Evolutionary conservation across 805 yeast genomes (phyloP), one percentile per base, ranked within the genome.

Genomic region (Zygosaccharomyces lentus): DNA sequence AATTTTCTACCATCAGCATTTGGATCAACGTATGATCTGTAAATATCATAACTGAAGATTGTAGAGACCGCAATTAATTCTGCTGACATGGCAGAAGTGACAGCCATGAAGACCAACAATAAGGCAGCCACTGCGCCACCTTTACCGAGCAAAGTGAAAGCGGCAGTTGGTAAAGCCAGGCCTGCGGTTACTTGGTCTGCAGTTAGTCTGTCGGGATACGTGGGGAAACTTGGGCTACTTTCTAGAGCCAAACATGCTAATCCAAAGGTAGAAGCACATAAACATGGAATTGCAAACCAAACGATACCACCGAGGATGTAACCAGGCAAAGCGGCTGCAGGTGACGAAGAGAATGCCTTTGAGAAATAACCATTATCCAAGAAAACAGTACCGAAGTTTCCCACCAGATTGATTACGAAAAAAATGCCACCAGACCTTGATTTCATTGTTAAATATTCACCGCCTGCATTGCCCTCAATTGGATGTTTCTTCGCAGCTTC

Each of bases 241-340:
- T 87, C 91, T 43, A 88, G 71, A 16, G 87, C 83, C 47, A 86
- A 67, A 43, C 87, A 87, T 16, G 90, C 87, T n/a, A 88, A 69
- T 9, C 96, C 96, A 84, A 87, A 75, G 6, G 95, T 84, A 2
- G 91, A 82, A 12, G 95, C 85, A 42, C 81, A 76, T 47, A 86
- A 75, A 72, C 82, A 83, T 38, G 96, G 96, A 53, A 89, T 82
- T 6, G 95, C 90, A 62, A 87, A 84, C 96, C 96, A 89, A 0
- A 91, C 84, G 37, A 89, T 65, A 24, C 96, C 96, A 48, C 96
- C 96, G 48, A 86, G 67, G 21, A 87, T 81, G 65, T 89, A 89
- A 17, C 96, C 96, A 6, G 93, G 91, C 54, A 88, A 70, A 25
- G 95, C 87, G 37, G 93, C 81, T 9, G 80, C 84, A 17, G 96